Conservation (phyloP, 495 filamentous ascomycete genomes). For the Podospora pseudoanserina region DNA sequence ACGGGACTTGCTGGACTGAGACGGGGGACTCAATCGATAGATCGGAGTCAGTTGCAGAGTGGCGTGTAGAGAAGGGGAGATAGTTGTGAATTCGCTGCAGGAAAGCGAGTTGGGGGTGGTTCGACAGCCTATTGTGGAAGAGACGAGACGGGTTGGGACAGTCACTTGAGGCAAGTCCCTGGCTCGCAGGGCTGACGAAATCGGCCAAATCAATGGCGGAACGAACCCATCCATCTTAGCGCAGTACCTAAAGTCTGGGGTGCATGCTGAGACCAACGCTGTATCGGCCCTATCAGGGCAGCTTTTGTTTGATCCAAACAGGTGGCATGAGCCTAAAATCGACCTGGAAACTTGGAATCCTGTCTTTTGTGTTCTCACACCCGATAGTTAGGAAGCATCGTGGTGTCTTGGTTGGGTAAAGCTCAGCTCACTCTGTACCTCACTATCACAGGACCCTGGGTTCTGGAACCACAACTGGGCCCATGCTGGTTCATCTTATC, state of each 20-base stretch:
- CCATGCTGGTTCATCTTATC: background rate
- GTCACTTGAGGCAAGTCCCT: conserved; percentile 19
- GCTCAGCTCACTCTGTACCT: background rate
- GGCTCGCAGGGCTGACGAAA: conserved; percentile 31
- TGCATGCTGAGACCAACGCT: conserved; percentile 6
- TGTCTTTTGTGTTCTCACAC: background rate
- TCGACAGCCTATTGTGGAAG: conserved; percentile 9
- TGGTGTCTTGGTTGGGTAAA: background rate
- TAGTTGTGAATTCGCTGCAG: conserved; percentile 9
- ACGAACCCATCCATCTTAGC: conserved; percentile 11
- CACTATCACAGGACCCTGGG: conserved; percentile 2
- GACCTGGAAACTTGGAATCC: background rate
- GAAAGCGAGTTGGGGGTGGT: conserved; percentile 7
- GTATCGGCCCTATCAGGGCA: conserved; percentile 7
- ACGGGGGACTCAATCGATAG: background rate
- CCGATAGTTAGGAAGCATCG: background rate
- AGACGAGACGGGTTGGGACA: conserved; percentile 5
- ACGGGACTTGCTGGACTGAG: conserved; percentile 2
- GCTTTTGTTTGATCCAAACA: conserved; percentile 2
- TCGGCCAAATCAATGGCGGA: conserved; percentile 30
- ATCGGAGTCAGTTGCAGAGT: background rate
- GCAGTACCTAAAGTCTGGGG: conserved; percentile 12
- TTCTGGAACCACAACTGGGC: background rate
- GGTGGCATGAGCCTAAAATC: background rate
- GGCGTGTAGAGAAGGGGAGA: conserved; percentile 1